A percentile compares a stretch with the other conserved stretches of the same genome.
These are phyloP conservation scores for Agrocybe pediades DNA, from an alignment of 768 basidiomycete genomes.

Conservation along the genomic window DNA sequence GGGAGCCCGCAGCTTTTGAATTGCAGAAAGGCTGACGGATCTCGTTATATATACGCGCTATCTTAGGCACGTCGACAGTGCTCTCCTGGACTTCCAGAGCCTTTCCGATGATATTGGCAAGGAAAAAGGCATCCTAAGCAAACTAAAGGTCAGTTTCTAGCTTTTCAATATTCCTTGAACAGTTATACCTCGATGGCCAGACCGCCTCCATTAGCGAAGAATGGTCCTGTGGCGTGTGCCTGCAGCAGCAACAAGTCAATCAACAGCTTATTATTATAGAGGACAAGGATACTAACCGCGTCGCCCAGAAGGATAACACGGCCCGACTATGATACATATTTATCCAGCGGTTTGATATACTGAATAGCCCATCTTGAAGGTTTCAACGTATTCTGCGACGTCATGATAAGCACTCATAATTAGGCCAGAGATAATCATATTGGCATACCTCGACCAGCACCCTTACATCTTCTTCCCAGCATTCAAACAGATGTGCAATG, in stretches of 20 bases:
- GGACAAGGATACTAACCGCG: neutral
- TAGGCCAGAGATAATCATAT: too few species aligned
- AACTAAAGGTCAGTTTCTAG: neutral
- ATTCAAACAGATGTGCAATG: slow-evolving; percentile 34
- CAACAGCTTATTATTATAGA: neutral
- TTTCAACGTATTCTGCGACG: neutral
- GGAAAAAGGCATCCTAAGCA: neutral
- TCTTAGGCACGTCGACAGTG: neutral
- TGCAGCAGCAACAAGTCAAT: neutral
- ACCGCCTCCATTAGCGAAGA: neutral
- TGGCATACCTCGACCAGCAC: slow-evolving; percentile 41
- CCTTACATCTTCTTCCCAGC: slow-evolving; percentile 48
- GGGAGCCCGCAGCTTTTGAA: neutral
- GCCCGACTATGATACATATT: neutral
- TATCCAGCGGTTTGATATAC: neutral
- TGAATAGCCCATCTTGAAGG: neutral
- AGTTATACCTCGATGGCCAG: neutral
- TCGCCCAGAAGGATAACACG: neutral
- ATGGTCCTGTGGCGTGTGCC: neutral
- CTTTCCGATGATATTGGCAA: neutral
- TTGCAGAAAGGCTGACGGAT: neutral
- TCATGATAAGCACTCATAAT: too few species aligned
- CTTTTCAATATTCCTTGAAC: neutral
- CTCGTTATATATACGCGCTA: neutral
- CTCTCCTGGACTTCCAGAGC: neutral